These are phyloP conservation scores for Cordyceps sp. DNA, from an alignment of 2,329 filamentous ascomycete genomes.

Conservation along the genomic window DNA sequence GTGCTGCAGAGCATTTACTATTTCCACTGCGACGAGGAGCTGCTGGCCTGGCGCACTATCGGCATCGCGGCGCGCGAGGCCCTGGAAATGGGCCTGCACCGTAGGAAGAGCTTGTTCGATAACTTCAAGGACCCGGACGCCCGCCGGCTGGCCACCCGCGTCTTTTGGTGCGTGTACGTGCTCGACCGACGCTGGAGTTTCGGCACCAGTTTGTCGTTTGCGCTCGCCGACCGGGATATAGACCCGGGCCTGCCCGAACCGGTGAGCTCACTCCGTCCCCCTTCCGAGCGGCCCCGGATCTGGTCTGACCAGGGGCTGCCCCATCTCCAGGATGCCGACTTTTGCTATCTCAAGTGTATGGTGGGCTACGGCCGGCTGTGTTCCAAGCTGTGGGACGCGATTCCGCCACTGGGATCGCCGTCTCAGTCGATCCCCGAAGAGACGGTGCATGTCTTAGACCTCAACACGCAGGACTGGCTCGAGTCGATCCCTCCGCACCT, in stretches of 20 bases:
- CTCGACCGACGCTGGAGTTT: conserved; percentile 35
- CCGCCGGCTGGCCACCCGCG: conserved; percentile 14
- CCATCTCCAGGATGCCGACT: conserved; percentile 11
- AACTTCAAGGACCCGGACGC: conserved; percentile 16
- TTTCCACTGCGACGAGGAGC: conserved; percentile 29
- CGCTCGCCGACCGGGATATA: conserved; percentile 29
- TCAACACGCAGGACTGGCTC: conserved; percentile 26
- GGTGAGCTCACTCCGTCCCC: conserved; percentile 4
- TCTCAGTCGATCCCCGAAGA: conserved; percentile 19
- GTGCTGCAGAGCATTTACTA: conserved; percentile 19
- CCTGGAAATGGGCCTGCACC: conserved; percentile 30
- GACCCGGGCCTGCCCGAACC: conserved; percentile 29
- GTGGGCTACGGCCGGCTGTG: conserved; percentile 27
- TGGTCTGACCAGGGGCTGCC: neutral
- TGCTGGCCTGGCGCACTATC: conserved; percentile 30
- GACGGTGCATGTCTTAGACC: conserved; percentile 20
- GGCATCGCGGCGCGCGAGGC: conserved; percentile 27
- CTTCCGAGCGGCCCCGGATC: neutral
- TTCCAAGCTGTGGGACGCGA: conserved; percentile 27
- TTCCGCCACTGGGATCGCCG: conserved; percentile 18
- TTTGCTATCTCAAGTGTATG: conserved; percentile 27
- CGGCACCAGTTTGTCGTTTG: conserved; percentile 31
- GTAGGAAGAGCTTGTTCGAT: conserved; percentile 23
- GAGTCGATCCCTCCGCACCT: conserved; percentile 25
- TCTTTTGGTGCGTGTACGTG: conserved; percentile 35